These are phyloP conservation scores for Auricularia auricula-judae DNA, from an alignment of 768 basidiomycete genomes.

Conservation along the genomic window DNA sequence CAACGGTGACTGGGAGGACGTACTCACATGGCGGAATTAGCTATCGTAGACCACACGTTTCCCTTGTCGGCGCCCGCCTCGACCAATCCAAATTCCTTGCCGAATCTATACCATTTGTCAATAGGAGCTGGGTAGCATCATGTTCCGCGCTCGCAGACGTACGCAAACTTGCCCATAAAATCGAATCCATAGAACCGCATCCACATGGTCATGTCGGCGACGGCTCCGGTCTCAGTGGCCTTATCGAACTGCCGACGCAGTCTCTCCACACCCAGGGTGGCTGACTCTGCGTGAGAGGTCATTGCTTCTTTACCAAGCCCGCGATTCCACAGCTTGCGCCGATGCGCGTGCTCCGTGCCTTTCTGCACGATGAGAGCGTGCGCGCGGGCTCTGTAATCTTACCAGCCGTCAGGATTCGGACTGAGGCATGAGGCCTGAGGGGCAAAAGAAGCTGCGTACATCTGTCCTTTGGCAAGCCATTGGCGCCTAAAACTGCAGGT, in stretches of 20 bases:
- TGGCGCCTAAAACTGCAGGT: constrained; percentile 34
- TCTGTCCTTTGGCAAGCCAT: constrained; percentile 45
- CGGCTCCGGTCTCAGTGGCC: neutral
- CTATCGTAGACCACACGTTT: neutral
- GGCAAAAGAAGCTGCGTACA: constrained; percentile 9
- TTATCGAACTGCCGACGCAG: neutral
- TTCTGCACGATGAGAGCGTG: constrained; percentile 24
- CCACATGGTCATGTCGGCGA: neutral
- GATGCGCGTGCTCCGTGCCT: constrained; percentile 32
- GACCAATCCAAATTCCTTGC: neutral
- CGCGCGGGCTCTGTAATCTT: neutral
- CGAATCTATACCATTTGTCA: neutral
- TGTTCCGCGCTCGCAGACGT: neutral
- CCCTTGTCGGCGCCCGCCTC: neutral
- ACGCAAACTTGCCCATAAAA: neutral
- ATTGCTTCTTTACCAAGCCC: constrained; percentile 35
- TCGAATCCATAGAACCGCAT: neutral
- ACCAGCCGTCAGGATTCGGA: neutral
- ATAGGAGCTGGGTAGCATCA: neutral
- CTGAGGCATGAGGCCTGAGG: neutral
- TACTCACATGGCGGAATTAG: neutral
- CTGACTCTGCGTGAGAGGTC: neutral
- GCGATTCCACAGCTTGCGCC: constrained; percentile 39
- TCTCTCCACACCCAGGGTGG: neutral
- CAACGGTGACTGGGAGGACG: no score